These are phyloP conservation scores for Apophysomyces trapeziformis DNA, from an alignment of 371 early-diverging fungal species.

Conservation along the genomic window DNA sequence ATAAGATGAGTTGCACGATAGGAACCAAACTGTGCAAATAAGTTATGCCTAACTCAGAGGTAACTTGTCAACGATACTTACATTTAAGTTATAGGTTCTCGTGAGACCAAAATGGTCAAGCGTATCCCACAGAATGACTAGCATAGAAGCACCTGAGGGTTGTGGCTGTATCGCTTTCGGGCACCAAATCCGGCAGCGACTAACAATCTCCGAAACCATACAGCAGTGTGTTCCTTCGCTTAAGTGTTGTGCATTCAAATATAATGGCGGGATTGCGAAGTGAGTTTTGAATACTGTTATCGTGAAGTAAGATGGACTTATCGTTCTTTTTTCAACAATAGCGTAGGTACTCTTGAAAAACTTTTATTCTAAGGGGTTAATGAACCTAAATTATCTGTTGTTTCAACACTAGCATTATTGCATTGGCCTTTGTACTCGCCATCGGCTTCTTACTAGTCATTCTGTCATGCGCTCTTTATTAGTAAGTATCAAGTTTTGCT, in stretches of 20 bases:
- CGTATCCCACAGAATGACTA: no score
- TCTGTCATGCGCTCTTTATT: slow-evolving; percentile 91
- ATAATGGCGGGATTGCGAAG: slow-evolving; percentile 21
- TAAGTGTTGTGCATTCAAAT: slow-evolving; percentile 6
- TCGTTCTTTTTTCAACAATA: neutral
- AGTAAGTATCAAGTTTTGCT: slow-evolving; percentile 47
- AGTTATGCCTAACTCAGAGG: no score
- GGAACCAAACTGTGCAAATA: no score
- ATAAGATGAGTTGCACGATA: no score
- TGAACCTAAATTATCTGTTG: neutral
- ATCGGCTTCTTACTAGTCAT: slow-evolving; percentile 90
- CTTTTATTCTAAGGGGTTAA: neutral
- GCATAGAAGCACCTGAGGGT: neutral
- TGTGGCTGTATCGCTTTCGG: no score
- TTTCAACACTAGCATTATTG: slow-evolving; percentile 65
- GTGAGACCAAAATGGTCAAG: no score
- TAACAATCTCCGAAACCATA: neutral
- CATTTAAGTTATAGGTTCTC: no score
- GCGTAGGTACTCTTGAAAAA: slow-evolving; percentile 8
- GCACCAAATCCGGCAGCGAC: neutral
- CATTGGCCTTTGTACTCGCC: slow-evolving; percentile 85
- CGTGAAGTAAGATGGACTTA: neutral
- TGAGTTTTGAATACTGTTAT: neutral
- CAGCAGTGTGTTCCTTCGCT: neutral
- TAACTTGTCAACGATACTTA: no score